Evolutionary conservation across 2,329 filamentous ascomycete genomes (phyloP).

Genomic region (Fusarium hostae): DNA sequence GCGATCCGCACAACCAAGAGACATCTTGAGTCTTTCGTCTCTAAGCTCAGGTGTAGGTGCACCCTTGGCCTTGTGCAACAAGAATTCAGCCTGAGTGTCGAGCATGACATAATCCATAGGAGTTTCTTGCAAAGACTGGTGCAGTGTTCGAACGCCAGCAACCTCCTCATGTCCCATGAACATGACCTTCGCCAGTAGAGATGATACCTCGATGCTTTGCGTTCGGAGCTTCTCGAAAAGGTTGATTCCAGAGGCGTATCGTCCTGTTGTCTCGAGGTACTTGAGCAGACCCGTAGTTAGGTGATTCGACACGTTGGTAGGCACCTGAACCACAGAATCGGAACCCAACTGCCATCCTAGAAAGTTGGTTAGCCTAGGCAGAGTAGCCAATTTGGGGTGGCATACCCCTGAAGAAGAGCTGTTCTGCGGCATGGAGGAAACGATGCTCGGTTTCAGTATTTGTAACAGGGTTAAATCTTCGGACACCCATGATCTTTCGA

Average conservation of each 20-base stretch:
- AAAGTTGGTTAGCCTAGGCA: constrained; percentile 35
- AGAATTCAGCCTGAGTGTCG: constrained; percentile 92
- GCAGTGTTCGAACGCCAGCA: constrained; percentile 87
- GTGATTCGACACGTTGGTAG: constrained; percentile 96
- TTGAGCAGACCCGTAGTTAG: constrained; percentile 91
- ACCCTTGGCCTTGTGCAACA: constrained; percentile 80
- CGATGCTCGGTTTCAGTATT: constrained; percentile 98
- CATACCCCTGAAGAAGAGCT: constrained; percentile 90
- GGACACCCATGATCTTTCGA: constrained; percentile 95
- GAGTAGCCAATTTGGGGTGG: background rate
- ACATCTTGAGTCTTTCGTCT: constrained; percentile 80
- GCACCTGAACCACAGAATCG: constrained; percentile 96
- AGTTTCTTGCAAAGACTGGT: constrained; percentile 87
- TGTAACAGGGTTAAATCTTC: constrained; percentile 96
- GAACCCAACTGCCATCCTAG: constrained; percentile 94
- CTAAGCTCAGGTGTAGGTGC: constrained; percentile 65
- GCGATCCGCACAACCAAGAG: constrained; percentile 91
- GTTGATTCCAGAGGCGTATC: constrained; percentile 95
- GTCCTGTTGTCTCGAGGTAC: constrained; percentile 95
- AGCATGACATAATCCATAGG: constrained; percentile 99
- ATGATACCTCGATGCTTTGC: constrained; percentile 93
- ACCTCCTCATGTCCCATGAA: constrained; percentile 98
- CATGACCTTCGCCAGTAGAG: constrained; percentile 87
- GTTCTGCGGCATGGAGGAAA: constrained; percentile 93
- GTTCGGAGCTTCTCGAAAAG: constrained; percentile 94